Evolutionary conservation across 2,329 filamentous ascomycete genomes (phyloP), one percentile per base, ranked within the genome.

Genomic region (Fusarium mundagurra): DNA sequence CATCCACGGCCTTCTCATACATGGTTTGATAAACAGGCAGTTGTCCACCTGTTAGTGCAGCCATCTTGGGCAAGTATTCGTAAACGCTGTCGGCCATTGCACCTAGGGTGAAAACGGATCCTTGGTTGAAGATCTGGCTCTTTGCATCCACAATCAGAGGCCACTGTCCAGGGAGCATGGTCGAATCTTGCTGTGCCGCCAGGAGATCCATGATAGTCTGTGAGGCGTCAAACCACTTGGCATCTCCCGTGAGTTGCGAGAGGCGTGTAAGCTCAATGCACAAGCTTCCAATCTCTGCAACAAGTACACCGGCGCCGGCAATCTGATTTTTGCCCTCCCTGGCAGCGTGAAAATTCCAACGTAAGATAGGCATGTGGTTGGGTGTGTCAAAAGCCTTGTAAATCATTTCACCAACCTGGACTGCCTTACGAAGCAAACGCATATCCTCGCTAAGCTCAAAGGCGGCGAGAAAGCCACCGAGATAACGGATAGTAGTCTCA

Each of bases 31-130:
- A 92, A 67, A 89, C 80, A 31, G 88, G 57, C 24, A 87, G 82
- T 12, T 84, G 82, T 6, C 91, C 91, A 33, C 89, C 88, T 1
- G 92, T 85, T 5, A 93, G 84, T 55, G 79, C 74, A 76, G 92
- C 96, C 93, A 97, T 96, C 85, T 97, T 98, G 81, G 97, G 92
- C 29, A 97, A 88, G 79, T 97, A 97, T 83, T 97, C 94, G 83
- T 96, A 97, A 70, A 73, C 85, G 85, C 80, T 87, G 66, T 87
- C 85, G n/a, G 81, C 82, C 71, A 86, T 81, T 8, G 84, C 87
- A 20, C 88, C 88, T 5, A 89, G 80, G 0, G 86, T 86, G 65
- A 85, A 94, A 3, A 63, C 65, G 9, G 61, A 45, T 5, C 77
- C 77, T 22, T 65, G 50, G 33, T 78, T 77, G 34, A 78, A 78